Evolutionary conservation across 768 basidiomycete genomes (phyloP).

Genomic region (Erythrobasidium yunnanense): DNA sequence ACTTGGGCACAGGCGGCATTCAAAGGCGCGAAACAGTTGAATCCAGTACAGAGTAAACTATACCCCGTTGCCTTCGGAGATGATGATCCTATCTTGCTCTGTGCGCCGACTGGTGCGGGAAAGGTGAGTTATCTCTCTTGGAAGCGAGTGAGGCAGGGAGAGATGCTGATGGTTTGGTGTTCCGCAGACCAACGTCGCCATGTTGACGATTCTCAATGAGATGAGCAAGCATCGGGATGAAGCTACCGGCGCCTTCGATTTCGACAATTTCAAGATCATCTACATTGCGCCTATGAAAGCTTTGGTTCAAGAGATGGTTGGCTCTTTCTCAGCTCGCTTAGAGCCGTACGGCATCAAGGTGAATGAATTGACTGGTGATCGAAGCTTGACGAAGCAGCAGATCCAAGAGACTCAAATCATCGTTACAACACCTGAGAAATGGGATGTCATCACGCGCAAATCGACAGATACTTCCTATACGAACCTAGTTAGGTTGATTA

Average conservation of each 20-base stretch:
- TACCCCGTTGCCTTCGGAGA: constrained; percentile 88
- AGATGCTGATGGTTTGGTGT: constrained; percentile 25
- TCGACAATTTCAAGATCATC: constrained; percentile 87
- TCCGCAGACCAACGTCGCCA: constrained; percentile 85
- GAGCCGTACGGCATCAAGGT: constrained; percentile 63
- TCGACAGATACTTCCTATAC: constrained; percentile 93
- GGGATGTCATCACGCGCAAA: constrained; percentile 98
- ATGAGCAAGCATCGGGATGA: constrained; percentile 78
- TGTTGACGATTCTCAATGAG: constrained; percentile 86
- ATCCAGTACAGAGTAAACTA: constrained; percentile 83
- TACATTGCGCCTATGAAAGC: constrained; percentile 99
- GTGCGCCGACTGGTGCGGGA: constrained; percentile 95
- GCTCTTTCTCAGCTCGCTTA: constrained; percentile 76
- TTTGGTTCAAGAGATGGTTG: constrained; percentile 96
- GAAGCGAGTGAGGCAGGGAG: too few relatives aligned
- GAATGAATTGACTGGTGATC: constrained; percentile 90
- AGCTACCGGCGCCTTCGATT: constrained; percentile 64
- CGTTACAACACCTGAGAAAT: constrained; percentile 97
- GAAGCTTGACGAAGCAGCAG: constrained; percentile 95
- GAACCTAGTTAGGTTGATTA: constrained; percentile 87
- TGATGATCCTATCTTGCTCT: constrained; percentile 86
- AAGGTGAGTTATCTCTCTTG: constrained; percentile 53
- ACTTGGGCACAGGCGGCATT: constrained; percentile 82
- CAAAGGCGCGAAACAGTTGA: constrained; percentile 59
- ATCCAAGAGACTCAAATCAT: constrained; percentile 95